phyloP scores from a whole-genome alignment of 2,329 filamentous ascomycete genomes.

The Cladosporium halotolerans region DNA sequence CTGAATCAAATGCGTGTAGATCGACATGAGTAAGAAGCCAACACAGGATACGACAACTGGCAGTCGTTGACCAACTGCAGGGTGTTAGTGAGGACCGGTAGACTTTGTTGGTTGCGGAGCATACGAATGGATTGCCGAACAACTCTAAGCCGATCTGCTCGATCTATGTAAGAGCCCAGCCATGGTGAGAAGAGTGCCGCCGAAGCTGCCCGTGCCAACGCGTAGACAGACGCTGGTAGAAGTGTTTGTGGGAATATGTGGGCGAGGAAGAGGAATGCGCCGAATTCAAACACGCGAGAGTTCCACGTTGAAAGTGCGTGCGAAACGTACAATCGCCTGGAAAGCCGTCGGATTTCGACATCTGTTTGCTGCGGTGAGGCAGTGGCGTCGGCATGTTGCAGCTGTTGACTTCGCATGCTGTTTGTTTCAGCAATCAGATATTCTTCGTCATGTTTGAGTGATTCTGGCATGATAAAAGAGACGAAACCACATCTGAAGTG shows the following conservation, averaged over 20 bases:
- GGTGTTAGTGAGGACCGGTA: neutral
- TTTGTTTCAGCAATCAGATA: neutral
- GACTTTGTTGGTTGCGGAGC: neutral
- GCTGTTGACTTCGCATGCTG: neutral
- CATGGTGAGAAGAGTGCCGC: slow-evolving; percentile 54
- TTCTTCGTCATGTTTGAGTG: neutral
- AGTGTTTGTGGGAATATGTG: slow-evolving; percentile 49
- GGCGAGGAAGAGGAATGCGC: slow-evolving; percentile 44
- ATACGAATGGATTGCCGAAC: slow-evolving; percentile 36
- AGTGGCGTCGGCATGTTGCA: neutral
- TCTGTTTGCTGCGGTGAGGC: neutral
- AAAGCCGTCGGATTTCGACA: neutral
- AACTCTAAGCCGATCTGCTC: slow-evolving; percentile 33
- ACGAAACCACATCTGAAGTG: no score
- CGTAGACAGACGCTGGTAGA: slow-evolving; percentile 63
- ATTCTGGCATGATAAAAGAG: neutral
- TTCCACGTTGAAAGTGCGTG: slow-evolving; percentile 47
- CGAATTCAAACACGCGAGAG: slow-evolving; percentile 44
- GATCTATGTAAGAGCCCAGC: slow-evolving; percentile 57
- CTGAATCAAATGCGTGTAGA: neutral
- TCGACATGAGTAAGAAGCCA: slow-evolving; percentile 11
- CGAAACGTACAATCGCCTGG: slow-evolving; percentile 36
- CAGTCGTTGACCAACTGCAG: slow-evolving; percentile 23
- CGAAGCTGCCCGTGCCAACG: slow-evolving; percentile 52
- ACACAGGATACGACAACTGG: slow-evolving; percentile 23